These are phyloP conservation scores for Sphaerulina vaccinii DNA, from an alignment of 2,329 filamentous ascomycete species.

Conservation along the genomic window DNA sequence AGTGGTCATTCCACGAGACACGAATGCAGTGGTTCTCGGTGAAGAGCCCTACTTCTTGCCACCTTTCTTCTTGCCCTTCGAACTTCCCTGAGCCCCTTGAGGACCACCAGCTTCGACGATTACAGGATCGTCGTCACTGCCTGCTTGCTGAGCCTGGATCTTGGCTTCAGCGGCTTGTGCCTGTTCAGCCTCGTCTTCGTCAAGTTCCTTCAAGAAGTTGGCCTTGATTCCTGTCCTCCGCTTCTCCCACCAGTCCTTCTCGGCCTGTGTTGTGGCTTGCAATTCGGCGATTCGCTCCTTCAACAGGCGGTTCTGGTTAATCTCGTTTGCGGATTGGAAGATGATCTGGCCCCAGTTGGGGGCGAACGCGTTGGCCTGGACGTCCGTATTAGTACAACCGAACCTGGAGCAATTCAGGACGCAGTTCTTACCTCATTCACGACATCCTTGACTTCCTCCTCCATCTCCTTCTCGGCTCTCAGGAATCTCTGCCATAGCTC, in stretches of 20 bases:
- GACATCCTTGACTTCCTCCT: slow-evolving; percentile 91
- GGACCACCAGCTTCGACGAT: slow-evolving; percentile 66
- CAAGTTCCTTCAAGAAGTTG: slow-evolving; percentile 82
- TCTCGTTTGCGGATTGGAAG: slow-evolving; percentile 97
- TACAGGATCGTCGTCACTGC: slow-evolving; percentile 68
- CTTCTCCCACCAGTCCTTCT: slow-evolving; percentile 92
- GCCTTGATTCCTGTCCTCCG: slow-evolving; percentile 69
- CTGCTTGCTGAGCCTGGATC: slow-evolving; percentile 30
- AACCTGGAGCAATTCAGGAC: not conserved
- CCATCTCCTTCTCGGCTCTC: slow-evolving; percentile 94
- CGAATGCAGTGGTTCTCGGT: not conserved
- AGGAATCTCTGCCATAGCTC: slow-evolving; percentile 92
- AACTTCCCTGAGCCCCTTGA: slow-evolving; percentile 40
- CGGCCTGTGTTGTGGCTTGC: slow-evolving; percentile 65
- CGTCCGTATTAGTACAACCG: slow-evolving; percentile 8
- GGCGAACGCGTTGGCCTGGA: slow-evolving; percentile 82
- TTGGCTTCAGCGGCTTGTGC: slow-evolving; percentile 6
- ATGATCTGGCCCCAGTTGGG: slow-evolving; percentile 91
- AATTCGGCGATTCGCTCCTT: slow-evolving; percentile 74
- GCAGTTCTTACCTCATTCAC: slow-evolving; percentile 71
- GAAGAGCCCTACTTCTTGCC: slow-evolving; percentile 51
- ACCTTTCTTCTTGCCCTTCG: slow-evolving; percentile 58
- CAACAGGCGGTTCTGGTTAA: slow-evolving; percentile 77
- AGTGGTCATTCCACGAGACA: not conserved
- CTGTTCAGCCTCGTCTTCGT: slow-evolving; percentile 44